A percentile compares a stretch with the other conserved stretches of the same genome.
Evolutionary conservation across 148 eudicot species (phyloP).

Genomic region (Polygonum maritimum): DNA sequence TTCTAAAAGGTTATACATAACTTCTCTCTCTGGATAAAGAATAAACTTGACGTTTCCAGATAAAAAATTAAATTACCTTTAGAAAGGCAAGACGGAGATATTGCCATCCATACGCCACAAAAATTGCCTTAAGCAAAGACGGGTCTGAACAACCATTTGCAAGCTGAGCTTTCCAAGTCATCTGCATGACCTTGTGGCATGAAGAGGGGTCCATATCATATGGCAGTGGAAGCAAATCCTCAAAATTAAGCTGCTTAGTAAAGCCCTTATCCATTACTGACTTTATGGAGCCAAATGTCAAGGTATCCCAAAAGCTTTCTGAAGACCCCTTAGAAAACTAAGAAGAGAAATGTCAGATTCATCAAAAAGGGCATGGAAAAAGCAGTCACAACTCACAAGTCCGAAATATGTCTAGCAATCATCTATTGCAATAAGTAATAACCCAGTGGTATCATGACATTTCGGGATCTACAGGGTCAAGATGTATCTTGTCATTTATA

Average conservation of each 20-base stretch:
- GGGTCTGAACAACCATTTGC: constrained; percentile 35
- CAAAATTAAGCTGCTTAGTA: constrained; percentile 76
- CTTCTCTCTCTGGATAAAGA: background rate
- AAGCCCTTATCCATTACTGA: constrained; percentile 59
- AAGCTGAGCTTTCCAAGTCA: constrained; percentile 54
- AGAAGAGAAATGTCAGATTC: background rate
- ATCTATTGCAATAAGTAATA: background rate
- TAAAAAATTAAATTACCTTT: constrained; percentile 42
- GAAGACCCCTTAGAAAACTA: constrained; percentile 28
- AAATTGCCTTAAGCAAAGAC: constrained; percentile 70
- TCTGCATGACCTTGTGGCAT: constrained; percentile 40
- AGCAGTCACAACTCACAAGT: background rate
- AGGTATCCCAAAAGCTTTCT: constrained; percentile 32
- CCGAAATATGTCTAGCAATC: background rate
- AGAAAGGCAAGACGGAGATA: constrained; percentile 71
- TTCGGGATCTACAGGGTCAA: too few relatives aligned
- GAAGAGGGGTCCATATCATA: constrained; percentile 69
- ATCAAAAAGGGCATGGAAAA: background rate
- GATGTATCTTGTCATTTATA: too few relatives aligned
- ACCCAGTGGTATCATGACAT: too few relatives aligned
- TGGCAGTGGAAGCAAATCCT: constrained; percentile 73
- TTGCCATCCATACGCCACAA: constrained; percentile 76
- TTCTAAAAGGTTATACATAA: background rate
- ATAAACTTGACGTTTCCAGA: background rate
- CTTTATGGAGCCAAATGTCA: constrained; percentile 59